Evolutionary conservation across 2,329 filamentous ascomycete species (phyloP).

Genomic region (Fusarium sororula): DNA sequence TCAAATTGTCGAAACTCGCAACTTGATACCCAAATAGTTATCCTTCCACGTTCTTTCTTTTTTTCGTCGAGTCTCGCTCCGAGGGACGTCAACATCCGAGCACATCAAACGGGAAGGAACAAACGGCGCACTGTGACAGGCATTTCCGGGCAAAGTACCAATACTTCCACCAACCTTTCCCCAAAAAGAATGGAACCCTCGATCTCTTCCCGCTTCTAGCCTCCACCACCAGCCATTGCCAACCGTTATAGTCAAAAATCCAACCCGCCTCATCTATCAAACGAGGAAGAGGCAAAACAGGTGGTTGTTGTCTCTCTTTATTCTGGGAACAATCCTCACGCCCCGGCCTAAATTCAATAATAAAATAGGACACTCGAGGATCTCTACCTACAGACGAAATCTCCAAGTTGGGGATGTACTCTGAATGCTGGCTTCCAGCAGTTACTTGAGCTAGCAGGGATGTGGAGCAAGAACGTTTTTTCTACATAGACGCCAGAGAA

Average conservation of each 20-base stretch:
- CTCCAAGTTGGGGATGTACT: slow-evolving; percentile 3
- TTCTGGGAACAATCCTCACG: neutral
- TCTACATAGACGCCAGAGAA: slow-evolving; percentile 27
- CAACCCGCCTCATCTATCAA: slow-evolving; percentile 10
- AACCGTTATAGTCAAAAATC: slow-evolving; percentile 2
- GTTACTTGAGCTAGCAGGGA: slow-evolving; percentile 35
- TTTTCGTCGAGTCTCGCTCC: slow-evolving; percentile 17
- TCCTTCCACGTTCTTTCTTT: slow-evolving; percentile 4
- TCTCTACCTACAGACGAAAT: neutral
- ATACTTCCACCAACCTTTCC: slow-evolving; percentile 30
- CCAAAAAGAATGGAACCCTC: slow-evolving; percentile 31
- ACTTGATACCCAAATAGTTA: slow-evolving; percentile 30
- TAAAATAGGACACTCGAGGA: slow-evolving; percentile 4
- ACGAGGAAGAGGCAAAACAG: slow-evolving; percentile 2
- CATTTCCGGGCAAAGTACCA: slow-evolving; percentile 28
- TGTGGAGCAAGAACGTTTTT: slow-evolving; percentile 28
- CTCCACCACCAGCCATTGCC: slow-evolving; percentile 16
- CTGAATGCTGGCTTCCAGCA: slow-evolving; percentile 21
- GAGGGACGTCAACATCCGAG: slow-evolving; percentile 18
- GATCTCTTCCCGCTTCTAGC: slow-evolving; percentile 36
- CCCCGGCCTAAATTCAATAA: neutral
- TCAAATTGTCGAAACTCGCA: slow-evolving; percentile 29
- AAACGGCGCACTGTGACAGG: slow-evolving; percentile 36
- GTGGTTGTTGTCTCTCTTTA: slow-evolving; percentile 8
- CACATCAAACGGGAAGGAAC: slow-evolving; percentile 19